Percentiles rank a stretch among this genome's conserved stretches.
phyloP scores from a whole-genome alignment of 352 stramenopile genomes.

The Pythium angustatum region DNA sequence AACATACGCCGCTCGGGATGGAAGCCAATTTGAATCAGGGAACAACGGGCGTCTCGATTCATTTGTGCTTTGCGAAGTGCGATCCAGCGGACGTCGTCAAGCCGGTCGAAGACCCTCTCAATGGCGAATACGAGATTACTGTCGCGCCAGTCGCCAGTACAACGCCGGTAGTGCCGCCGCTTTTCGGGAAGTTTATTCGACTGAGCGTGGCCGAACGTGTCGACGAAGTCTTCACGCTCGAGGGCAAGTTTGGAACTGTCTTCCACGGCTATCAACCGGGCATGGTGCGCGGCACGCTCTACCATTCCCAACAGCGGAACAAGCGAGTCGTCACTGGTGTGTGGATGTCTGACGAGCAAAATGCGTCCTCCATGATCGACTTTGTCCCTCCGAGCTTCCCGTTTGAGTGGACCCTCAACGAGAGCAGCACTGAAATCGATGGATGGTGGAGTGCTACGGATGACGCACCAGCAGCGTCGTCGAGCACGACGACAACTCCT shows the following conservation, averaged over 20 bases:
- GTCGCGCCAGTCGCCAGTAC: constrained; percentile 4
- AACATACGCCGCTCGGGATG: constrained; percentile 86
- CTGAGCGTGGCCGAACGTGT: constrained; percentile 63
- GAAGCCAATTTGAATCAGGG: constrained; percentile 86
- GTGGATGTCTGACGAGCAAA: constrained; percentile 58
- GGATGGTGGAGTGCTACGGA: constrained; percentile 78
- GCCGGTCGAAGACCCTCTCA: constrained; percentile 63
- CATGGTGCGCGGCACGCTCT: constrained; percentile 60
- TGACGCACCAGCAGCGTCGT: constrained; percentile 22
- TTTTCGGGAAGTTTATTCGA: constrained; percentile 58
- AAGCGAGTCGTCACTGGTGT: constrained; percentile 53
- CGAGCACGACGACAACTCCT: not conserved
- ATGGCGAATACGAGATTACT: constrained; percentile 81
- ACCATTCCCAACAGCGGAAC: constrained; percentile 32
- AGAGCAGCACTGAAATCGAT: constrained; percentile 52
- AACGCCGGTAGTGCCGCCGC: constrained; percentile 8
- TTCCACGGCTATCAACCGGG: constrained; percentile 60
- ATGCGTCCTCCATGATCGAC: constrained; percentile 51
- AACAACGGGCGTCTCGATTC: constrained; percentile 69
- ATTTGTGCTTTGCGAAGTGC: constrained; percentile 72
- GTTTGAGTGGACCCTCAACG: constrained; percentile 65
- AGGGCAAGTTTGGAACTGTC: constrained; percentile 78
- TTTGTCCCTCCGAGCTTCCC: constrained; percentile 68
- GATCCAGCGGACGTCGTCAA: constrained; percentile 50
- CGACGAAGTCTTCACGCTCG: constrained; percentile 43